Evolutionary conservation across 2,329 filamentous ascomycete species (phyloP), one percentile per base, ranked within the genome.

Genomic region (Trichophyton simii): DNA sequence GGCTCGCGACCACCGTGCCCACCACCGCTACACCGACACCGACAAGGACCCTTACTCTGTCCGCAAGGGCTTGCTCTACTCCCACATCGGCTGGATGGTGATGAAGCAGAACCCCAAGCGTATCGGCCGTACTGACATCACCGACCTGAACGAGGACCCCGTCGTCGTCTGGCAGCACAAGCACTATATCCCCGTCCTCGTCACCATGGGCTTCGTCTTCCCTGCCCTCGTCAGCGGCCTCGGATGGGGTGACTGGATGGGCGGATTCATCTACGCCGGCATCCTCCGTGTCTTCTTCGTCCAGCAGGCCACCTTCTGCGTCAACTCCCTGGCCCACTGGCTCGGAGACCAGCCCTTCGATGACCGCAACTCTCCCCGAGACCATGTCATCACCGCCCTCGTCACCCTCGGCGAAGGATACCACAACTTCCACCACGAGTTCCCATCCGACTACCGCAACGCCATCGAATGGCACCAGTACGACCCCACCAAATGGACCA

Each of bases 371-470:
- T 91, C 87, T 64, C 90, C 89, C 65, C 87, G 90, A 73, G 89
- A 95, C 70, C 89, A 95, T 76, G 82, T 92, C 72, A 84, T 95
- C 76, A 95, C 89, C 46, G 89, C 89, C 52, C 78, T 95, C 18
- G 86, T 90, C 68, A 95, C 89, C 50, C 86, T 95, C 22, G 89
- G 89, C 57, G 89, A 91, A 77, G 89, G 89, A 34, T 95, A 95
- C 79, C 89, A 95, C 82, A 95, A 95, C 82, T 95, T 95, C 82
- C 89, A 95, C 78, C 89, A 95, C 81, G 89, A 95, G 75, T 95
- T 95, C 78, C 90, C 90, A 60, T 92, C 88, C 9, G 89, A 95
- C 75, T 95, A 94, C 83, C 88, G 89, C 73, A 95, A 95, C 73
- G 89, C 89, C 64, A 92, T 94, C 68, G 81, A 90, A 76, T 95